Base-by-base conservation (phyloP, 202 grass and related monocot species). In the Cymbopogon flexuosus region DNA sequence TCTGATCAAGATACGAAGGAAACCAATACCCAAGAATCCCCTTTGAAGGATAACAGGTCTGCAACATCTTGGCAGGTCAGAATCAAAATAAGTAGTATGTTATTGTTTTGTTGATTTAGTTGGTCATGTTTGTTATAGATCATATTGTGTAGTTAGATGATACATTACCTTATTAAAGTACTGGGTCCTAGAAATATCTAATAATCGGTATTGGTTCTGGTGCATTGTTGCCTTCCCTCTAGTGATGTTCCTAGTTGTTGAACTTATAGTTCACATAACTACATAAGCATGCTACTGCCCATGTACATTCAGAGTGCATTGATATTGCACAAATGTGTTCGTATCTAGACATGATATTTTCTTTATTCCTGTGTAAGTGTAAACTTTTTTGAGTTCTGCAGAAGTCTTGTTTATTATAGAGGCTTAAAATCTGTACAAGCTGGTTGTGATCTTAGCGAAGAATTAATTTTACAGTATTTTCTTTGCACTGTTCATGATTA, bases 41-140 rank as follows among this genome's bases (percentile, higher is more conserved):
- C 94, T 83, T 88, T 88, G 41, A 97, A 97, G 69, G 92, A 97
- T 72, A 86, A 81, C 69, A 86, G 37, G 69, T 24, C 86, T 82
- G 40, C 76, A 78, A 62, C 88, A 75, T 82, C 66, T 30, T 98
- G 96, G 96, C 92, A 98, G 96, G 96, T 98, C 31, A 88, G 85
- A 79, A 81, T 86, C 77, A 51, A 72, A 71, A 62, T 62, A 45
- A 68, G 58, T 31, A 79, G 13, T 22, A 45, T 62, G 46, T 8
- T 77, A 36, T 10, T 73, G 40, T 15, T 76, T 79, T 54, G 10
- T 62, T 92, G 7, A 27, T 79, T 84, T 35, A 71, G 80, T 37
- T 77, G 27, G 31, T 62, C 13, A 59, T 8, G 41, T 30, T 45
- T 76, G 68, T 52, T 11, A 33, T 73, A 30, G 60, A 58, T 57